These are phyloP conservation scores for Ophiosphaerella herpotricha DNA, from an alignment of 2,329 filamentous ascomycete species.

Conservation along the genomic window DNA sequence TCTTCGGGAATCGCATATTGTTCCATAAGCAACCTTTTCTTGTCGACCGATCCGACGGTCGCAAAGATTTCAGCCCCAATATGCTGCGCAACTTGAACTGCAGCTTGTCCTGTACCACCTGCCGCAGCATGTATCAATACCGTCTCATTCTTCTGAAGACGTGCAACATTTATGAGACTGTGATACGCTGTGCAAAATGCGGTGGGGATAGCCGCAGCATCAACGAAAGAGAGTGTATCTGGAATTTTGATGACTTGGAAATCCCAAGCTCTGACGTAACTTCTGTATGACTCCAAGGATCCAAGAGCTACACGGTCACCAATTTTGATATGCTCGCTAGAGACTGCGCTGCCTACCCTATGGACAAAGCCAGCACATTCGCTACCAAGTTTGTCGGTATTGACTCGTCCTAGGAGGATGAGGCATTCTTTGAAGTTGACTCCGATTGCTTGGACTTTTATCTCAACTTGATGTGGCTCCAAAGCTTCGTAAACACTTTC, in stretches of 20 bases:
- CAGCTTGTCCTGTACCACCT: too few relatives aligned
- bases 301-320: not conserved
- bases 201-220: too few relatives aligned
- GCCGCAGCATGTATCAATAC: conserved; percentile 3
- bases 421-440: too few relatives aligned
- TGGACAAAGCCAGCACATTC: not conserved
- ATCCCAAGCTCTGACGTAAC: too few relatives aligned
- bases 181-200: not conserved
- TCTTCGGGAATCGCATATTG: not conserved
- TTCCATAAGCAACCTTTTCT: not conserved
- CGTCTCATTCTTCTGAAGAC: not conserved
- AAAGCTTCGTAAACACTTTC: too few relatives aligned
- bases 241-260: not conserved
- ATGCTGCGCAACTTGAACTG: not conserved
- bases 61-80: too few relatives aligned
- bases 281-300: too few relatives aligned
- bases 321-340: not conserved
- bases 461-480: too few relatives aligned
- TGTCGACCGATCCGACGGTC: conserved; percentile 2
- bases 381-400: too few relatives aligned
- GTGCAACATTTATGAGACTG: not conserved
- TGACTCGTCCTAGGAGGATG: too few relatives aligned
- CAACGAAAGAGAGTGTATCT: not conserved
- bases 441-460: too few relatives aligned
- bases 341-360: not conserved